Conservation (phyloP, 2,329 filamentous ascomycete species). For the Mariannaea elegans region DNA sequence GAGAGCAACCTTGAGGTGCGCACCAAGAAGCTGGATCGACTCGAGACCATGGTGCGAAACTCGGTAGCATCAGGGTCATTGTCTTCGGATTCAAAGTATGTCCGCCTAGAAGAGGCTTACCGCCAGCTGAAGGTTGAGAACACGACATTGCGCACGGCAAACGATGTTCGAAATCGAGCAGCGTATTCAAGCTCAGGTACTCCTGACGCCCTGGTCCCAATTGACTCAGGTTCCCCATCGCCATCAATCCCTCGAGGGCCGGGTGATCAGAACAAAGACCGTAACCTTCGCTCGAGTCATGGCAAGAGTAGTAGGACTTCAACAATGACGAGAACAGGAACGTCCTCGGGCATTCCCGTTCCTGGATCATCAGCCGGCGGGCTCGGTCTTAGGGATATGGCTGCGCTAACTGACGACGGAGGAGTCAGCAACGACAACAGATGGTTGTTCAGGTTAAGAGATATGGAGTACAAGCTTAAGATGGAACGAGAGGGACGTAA, state of each 20-base stretch:
- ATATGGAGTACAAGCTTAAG: constrained; percentile 89
- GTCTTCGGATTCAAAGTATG: constrained; percentile 56
- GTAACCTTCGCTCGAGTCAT: constrained; percentile 44
- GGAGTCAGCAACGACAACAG: constrained; percentile 66
- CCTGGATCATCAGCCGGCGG: constrained; percentile 36
- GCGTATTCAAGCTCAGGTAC: constrained; percentile 52
- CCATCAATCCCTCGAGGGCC: constrained; percentile 63
- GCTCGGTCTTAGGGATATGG: constrained; percentile 42
- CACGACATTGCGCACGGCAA: constrained; percentile 72
- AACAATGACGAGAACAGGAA: constrained; percentile 44
- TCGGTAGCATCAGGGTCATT: constrained; percentile 62
- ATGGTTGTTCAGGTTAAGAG: constrained; percentile 86
- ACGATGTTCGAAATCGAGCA: constrained; percentile 64
- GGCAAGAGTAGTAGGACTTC: constrained; percentile 42
- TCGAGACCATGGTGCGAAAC: constrained; percentile 82
- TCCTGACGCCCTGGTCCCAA: constrained; percentile 46
- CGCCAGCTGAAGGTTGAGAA: constrained; percentile 72
- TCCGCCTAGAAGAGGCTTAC: constrained; percentile 68
- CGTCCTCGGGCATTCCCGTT: constrained; percentile 40
- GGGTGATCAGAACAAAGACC: constrained; percentile 56
- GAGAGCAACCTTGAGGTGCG: constrained; percentile 83
- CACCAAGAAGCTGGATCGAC: constrained; percentile 84
- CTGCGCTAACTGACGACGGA: constrained; percentile 35
- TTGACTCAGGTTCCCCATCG: constrained; percentile 58
- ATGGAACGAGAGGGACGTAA: constrained; percentile 87